Conservation (phyloP, 78 protist species). For the Dictyostelium purpureum region DNA sequence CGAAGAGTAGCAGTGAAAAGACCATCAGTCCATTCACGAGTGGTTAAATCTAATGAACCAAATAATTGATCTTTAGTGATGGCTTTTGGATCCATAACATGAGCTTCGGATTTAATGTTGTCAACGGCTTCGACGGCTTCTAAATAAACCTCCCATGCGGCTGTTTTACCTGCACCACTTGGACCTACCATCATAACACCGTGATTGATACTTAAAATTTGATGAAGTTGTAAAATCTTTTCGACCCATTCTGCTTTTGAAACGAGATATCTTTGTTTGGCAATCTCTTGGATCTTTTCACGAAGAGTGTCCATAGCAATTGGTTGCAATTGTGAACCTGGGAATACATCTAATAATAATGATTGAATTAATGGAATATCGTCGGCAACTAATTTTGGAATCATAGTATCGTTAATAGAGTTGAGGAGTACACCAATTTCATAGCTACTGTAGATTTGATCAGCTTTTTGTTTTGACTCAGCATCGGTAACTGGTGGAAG, state of each 20-base stretch:
- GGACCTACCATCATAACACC: constrained; percentile 99
- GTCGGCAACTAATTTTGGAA: constrained; percentile 95
- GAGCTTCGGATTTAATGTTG: constrained; percentile 30
- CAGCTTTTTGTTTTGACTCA: constrained; percentile 24
- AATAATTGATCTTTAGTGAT: constrained; percentile 95
- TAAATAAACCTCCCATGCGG: constrained; percentile 92
- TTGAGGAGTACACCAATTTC: constrained; percentile 86
- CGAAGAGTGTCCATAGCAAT: constrained; percentile 25
- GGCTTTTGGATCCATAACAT: constrained; percentile 98
- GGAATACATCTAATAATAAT: constrained; percentile 95
- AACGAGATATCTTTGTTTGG: constrained; percentile 61
- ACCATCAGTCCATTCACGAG: constrained; percentile 99
- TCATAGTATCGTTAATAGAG: constrained; percentile 88
- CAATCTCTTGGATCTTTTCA: constrained; percentile 27
- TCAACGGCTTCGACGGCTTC: constrained; percentile 85
- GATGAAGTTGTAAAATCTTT: constrained; percentile 94
- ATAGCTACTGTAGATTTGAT: constrained; percentile 25
- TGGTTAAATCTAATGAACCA: constrained; percentile 96
- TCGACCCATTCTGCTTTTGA: constrained; percentile 84
- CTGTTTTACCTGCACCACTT: constrained; percentile 95
- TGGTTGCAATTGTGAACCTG: constrained; percentile 78
- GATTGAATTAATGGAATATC: constrained; percentile 91
- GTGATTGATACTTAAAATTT: constrained; percentile 93
- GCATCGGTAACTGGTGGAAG: neutral
- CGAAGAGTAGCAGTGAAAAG: constrained; percentile 94